A percentile compares a stretch with the other conserved stretches of the same genome.
phyloP scores from a whole-genome alignment of 2,329 filamentous ascomycete species.

The Lachnellula hyalina region DNA sequence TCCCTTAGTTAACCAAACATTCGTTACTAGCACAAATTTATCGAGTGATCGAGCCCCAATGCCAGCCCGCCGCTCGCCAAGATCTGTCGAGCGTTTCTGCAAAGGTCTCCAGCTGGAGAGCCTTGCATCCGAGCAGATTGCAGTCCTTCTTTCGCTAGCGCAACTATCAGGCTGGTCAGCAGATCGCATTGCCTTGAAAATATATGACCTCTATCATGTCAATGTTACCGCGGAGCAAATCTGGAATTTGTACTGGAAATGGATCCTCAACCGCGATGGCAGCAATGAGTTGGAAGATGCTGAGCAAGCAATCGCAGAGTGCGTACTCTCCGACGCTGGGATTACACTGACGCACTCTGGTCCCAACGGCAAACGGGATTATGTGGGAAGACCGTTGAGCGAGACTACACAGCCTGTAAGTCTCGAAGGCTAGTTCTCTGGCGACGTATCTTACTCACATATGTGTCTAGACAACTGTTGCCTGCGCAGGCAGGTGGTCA shows the following conservation, averaged over 20 bases:
- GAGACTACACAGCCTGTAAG: not conserved
- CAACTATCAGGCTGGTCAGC: slow-evolving; percentile 22
- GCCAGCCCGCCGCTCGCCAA: slow-evolving; percentile 6
- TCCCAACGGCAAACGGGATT: not conserved
- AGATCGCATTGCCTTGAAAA: slow-evolving; percentile 14
- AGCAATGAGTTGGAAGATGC: not conserved
- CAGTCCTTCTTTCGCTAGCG: slow-evolving; percentile 12
- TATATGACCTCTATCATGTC: not conserved
- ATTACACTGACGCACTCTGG: not conserved
- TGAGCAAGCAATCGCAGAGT: slow-evolving; percentile 6
- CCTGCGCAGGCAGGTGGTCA: not conserved
- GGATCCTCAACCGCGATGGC: slow-evolving; percentile 3
- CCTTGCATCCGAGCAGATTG: not conserved
- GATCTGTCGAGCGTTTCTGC: slow-evolving; percentile 7
- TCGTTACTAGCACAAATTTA: not conserved
- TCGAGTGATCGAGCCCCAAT: not conserved
- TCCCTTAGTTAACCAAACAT: not conserved
- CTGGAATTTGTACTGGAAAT: slow-evolving; percentile 13
- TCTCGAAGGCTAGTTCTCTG: not conserved
- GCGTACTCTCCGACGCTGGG: not conserved
- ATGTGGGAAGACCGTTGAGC: slow-evolving; percentile 3
- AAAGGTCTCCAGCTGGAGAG: not conserved
- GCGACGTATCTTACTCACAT: not conserved
- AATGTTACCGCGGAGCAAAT: slow-evolving; percentile 12
- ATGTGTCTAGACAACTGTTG: not conserved